Evolutionary conservation across 257 asterid genomes (phyloP).

Genomic region (Salvia rosmarinus): DNA sequence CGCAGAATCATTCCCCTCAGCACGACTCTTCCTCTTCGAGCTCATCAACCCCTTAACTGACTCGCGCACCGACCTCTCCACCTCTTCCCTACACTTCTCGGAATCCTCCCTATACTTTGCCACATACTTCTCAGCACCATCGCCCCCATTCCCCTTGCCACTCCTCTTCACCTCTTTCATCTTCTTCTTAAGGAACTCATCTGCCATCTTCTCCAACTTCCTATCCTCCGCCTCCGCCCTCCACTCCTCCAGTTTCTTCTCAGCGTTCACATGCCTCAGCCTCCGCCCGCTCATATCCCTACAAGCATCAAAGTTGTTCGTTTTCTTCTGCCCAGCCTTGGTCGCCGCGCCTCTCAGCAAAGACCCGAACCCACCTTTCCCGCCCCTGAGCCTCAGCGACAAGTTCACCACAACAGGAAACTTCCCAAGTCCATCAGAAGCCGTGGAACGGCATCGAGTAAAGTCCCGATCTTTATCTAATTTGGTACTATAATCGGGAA

Average conservation of each 20-base stretch:
- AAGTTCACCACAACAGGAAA: slow-evolving; percentile 34
- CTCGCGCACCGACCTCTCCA: slow-evolving; percentile 80
- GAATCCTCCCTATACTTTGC: slow-evolving; percentile 86
- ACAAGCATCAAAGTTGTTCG: slow-evolving; percentile 94
- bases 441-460: not conserved
- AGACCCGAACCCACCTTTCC: slow-evolving; percentile 98
- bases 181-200: slow-evolving; percentile 77
- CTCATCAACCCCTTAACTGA: slow-evolving; percentile 52
- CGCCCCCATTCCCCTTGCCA: slow-evolving; percentile 58
- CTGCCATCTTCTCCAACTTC: slow-evolving; percentile 89
- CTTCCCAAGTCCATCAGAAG: slow-evolving; percentile 15
- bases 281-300: slow-evolving; percentile 99
- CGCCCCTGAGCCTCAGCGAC: slow-evolving; percentile 79
- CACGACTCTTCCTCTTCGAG: slow-evolving; percentile 58
- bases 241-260: slow-evolving; percentile 98
- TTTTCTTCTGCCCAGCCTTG: slow-evolving; percentile 97
- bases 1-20: slow-evolving; percentile 40
- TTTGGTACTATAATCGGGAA: not conserved
- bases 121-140: slow-evolving; percentile 71
- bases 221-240: slow-evolving; percentile 84
- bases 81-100: slow-evolving; percentile 79
- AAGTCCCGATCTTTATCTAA: slow-evolving; percentile 4
- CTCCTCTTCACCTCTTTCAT: slow-evolving; percentile 60
- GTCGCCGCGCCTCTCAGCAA: slow-evolving; percentile 94
- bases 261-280: slow-evolving; percentile 96